Evolutionary conservation across 176 grass and related monocot genomes (phyloP), one percentile per base, ranked within the genome.

Genomic region (Poa pratensis): DNA sequence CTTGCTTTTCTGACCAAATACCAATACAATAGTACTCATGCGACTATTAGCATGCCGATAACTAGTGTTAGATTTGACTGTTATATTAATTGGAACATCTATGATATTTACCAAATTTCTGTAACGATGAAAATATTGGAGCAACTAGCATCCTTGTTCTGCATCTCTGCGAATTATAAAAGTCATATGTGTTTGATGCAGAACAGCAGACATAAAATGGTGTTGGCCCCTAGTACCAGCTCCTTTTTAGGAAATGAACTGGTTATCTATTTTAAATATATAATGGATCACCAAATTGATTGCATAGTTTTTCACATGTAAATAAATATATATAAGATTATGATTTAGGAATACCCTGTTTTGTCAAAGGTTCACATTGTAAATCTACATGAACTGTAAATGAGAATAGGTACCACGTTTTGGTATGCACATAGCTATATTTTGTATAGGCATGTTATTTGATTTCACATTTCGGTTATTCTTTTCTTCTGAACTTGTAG

Each of bases 21-120:
- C n/a, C 37, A 61, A 2, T 40, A 0, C 11, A 59, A 78, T 40
- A 58, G 58, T 55, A 6, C n/a, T 58, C 9, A 3, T 71, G 5
- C 55, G 50, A 68, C 26, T 76, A 14, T 23, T 24, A 60, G 65
- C 17, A 27, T 78, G 75, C 67, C 37, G 8, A 57, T 75, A 68
- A n/a, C 12, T 37, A 32, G 9, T 75, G 7, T 30, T 5, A 13
- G 26, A 43, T 60, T 78, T 71, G 64, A 18, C 58, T 37, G 27
- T 79, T 79, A 5, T 52, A 53, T 16, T 72, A 72, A 15, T 46
- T 46, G 39, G 16, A 40, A 17, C 20, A 52, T 67, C 32, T 5
- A 74, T 18, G 2, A 50, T 78, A 43, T 65, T 60, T 59, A 69
- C 5, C 46, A 39, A 81, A 75, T 17, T 45, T 67, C 20, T 52